Evolutionary conservation across 2,329 filamentous ascomycete species (phyloP), one percentile per base, ranked within the genome.

Genomic region (Phialocephala subalpina): DNA sequence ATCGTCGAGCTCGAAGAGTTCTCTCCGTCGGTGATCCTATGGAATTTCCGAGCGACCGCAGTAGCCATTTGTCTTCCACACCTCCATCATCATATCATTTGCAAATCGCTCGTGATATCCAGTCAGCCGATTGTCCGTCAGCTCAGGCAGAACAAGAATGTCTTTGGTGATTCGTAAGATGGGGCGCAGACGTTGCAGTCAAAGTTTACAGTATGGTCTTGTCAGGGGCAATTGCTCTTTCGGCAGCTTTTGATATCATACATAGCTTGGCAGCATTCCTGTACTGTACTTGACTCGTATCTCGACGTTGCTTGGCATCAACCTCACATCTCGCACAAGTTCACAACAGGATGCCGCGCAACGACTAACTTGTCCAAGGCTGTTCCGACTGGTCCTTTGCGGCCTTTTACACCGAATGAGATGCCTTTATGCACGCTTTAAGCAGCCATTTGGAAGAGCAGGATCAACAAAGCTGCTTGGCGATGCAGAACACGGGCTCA

Each of bases 111-210:
- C 25, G 49, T 53, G 49, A 53, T 33, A n/a, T 16, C 49, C 49
- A 33, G 49, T 53, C 49, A 53, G 49, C 49, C 27, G 25, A 29
- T 29, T 22, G 3, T 33, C 6, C 49, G 8, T 33, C 25, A 53
- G 25, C 49, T 53, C 22, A 33, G 49, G 49, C 22, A 53, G 49
- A 27, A 16, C 22, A 29, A 29, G 25, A 9, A 2, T 53, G 49
- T 53, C 25, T 53, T 25, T 53, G 25, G 49, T 53, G 49, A 18
- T 53, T 53, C 49, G 49, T 53, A 53, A 53, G 49, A 33, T n/a
- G 49, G 18, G 49, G 49, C 25, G 49, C 49, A 53, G 49, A 16
- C 25, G 16, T 53, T 49, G 45, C n/a, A n/a, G 20, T 6, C 25
- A 29, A 53, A 27, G 7, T 29, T 27, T 53, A 53, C 25, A 3